Conservation (phyloP, 2,329 filamentous ascomycete species). For the Ascochyta clinopodiicola region DNA sequence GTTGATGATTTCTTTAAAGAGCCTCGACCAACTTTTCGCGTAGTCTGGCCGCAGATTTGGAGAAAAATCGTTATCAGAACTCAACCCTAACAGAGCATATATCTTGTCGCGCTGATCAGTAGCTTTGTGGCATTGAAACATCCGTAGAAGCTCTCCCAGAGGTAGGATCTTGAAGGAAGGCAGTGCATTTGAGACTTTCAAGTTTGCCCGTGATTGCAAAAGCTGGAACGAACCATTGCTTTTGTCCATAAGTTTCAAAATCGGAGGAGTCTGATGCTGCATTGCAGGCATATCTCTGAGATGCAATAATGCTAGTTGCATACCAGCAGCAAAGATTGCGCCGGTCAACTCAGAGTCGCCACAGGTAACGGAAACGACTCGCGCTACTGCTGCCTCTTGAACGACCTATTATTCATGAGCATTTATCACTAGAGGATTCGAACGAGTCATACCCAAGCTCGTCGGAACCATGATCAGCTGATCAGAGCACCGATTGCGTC, state of each 20-base stretch:
- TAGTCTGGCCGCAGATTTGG: conserved; percentile 14
- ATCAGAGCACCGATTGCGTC: conserved; percentile 1
- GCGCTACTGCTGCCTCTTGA: conserved; percentile 16
- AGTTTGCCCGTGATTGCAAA: background rate
- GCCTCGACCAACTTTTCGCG: background rate
- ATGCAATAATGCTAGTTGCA: background rate
- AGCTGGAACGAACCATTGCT: background rate
- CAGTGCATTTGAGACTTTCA: background rate
- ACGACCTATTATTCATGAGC: conserved; percentile 1
- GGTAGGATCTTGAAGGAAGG: conserved; percentile 5
- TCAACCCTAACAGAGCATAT: conserved; percentile 18
- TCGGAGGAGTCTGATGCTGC: background rate
- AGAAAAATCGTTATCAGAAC: conserved; percentile 7
- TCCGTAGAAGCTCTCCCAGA: conserved; percentile 16
- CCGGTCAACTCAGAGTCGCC: conserved; percentile 12
- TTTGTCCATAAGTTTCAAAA: conserved; percentile 9
- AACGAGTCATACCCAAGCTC: conserved; percentile 1
- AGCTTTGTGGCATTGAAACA: conserved; percentile 15
- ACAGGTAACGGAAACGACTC: background rate
- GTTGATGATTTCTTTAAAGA: background rate
- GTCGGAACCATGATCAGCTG: conserved; percentile 16
- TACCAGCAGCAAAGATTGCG: conserved; percentile 12
- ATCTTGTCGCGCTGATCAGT: conserved; percentile 15
- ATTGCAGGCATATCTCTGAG: background rate
- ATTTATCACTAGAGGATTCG: background rate